phyloP scores from a whole-genome alignment of 805 yeast genomes.

The Aciculoconidium aculeatum region DNA sequence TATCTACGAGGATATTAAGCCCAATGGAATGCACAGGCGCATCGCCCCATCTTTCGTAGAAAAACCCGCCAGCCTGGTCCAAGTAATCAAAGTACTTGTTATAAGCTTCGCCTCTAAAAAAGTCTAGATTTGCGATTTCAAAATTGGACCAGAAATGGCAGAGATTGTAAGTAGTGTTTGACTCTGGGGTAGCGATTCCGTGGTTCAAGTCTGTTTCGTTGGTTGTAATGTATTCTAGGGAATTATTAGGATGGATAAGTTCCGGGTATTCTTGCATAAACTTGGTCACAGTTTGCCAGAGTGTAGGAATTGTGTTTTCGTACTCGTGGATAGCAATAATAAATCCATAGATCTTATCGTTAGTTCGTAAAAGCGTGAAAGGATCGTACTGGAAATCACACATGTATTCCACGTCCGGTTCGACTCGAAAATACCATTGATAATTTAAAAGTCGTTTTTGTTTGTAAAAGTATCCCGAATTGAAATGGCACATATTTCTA shows the following conservation, averaged over 20 bases:
- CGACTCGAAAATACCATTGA: slow-evolving; percentile 58
- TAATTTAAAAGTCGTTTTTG: slow-evolving; percentile 40
- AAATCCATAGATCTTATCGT: slow-evolving; percentile 46
- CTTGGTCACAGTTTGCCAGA: slow-evolving; percentile 44
- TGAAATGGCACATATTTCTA: slow-evolving; percentile 69
- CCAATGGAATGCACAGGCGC: slow-evolving; percentile 43
- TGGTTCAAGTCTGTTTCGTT: slow-evolving; percentile 29
- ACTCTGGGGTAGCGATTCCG: slow-evolving; percentile 7
- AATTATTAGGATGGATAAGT: slow-evolving; percentile 41
- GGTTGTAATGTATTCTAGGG: slow-evolving; percentile 42
- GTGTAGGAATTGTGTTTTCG: slow-evolving; percentile 45
- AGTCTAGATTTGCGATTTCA: slow-evolving; percentile 49
- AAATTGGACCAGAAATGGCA: slow-evolving; percentile 67
- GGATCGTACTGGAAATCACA: slow-evolving; percentile 57
- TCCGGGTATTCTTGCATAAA: slow-evolving; percentile 44
- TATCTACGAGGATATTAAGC: slow-evolving; percentile 28
- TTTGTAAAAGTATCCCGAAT: slow-evolving; percentile 56
- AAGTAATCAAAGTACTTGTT: slow-evolving; percentile 38
- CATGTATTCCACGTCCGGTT: slow-evolving; percentile 50
- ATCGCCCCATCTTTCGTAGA: slow-evolving; percentile 60
- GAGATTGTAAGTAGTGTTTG: slow-evolving; percentile 36
- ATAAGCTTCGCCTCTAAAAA: slow-evolving; percentile 44
- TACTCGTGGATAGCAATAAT: slow-evolving; percentile 46
- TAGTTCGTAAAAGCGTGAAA: slow-evolving; percentile 35
- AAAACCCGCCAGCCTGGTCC: slow-evolving; percentile 47